A percentile compares a stretch with the other conserved stretches of the same genome.
phyloP scores from a whole-genome alignment of 352 stramenopile species.

The Globisporangium rhizosaccharum region DNA sequence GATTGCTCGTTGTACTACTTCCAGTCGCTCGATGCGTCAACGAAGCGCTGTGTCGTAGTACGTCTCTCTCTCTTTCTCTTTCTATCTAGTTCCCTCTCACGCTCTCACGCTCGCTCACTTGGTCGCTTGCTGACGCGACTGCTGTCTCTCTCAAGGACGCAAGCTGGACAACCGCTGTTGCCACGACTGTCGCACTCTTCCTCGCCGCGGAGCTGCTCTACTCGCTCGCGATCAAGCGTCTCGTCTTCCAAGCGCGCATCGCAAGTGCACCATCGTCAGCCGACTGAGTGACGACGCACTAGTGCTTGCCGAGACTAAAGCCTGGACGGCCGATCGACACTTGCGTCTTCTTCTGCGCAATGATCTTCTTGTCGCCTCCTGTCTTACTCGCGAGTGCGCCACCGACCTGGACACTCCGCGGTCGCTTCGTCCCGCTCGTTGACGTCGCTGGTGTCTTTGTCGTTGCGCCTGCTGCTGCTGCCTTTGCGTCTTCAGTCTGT shows the following conservation, averaged over 20 bases:
- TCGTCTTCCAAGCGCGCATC: slow-evolving; percentile 13
- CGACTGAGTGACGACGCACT: slow-evolving; percentile 6
- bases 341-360: slow-evolving; percentile 70
- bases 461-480: slow-evolving; percentile 5
- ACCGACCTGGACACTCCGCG: background rate
- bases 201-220: slow-evolving; percentile 35
- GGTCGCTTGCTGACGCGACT: background rate
- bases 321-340: slow-evolving; percentile 74
- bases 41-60: slow-evolving; percentile 54
- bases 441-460: background rate
- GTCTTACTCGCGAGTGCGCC: slow-evolving; percentile 2
- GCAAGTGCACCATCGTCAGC: background rate
- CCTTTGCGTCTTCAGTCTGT: background rate
- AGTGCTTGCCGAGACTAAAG: slow-evolving; percentile 75
- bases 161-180: slow-evolving; percentile 30
- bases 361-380: slow-evolving; percentile 33
- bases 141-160: slow-evolving; percentile 18
- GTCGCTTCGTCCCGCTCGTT: slow-evolving; percentile 2
- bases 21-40: slow-evolving; percentile 34
- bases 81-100: background rate
- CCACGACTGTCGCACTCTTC: slow-evolving; percentile 29
- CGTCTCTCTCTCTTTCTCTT: slow-evolving; percentile 11
- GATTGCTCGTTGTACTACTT: slow-evolving; percentile 64
- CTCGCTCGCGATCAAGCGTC: slow-evolving; percentile 23
- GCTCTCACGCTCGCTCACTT: background rate